Evolutionary conservation across 768 basidiomycete genomes (phyloP).

Genomic region (Lactarius evosmus): DNA sequence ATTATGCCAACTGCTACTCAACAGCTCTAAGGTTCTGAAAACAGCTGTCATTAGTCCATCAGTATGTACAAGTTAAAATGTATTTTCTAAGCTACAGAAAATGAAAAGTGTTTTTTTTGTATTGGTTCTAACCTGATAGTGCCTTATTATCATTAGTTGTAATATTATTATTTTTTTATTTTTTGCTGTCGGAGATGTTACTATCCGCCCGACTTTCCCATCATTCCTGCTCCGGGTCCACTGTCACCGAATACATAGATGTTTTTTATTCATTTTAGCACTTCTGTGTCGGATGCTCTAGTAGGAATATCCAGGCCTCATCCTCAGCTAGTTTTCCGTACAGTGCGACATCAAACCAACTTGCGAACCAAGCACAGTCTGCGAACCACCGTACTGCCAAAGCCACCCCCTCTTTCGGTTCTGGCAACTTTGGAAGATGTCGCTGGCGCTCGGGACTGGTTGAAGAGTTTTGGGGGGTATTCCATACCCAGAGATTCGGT

Average conservation of each 20-base stretch:
- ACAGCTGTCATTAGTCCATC: no score
- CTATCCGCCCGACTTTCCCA: no score
- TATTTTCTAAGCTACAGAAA: no score
- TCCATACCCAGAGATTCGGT: slow-evolving; percentile 52
- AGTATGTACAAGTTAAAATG: no score
- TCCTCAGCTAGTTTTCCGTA: background rate
- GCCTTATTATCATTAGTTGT: no score
- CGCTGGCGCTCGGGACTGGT: slow-evolving; percentile 25
- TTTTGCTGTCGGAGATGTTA: no score
- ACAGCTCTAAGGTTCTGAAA: no score
- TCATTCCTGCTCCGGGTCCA: background rate
- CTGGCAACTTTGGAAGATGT: slow-evolving; percentile 23
- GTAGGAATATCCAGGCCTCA: background rate
- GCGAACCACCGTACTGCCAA: slow-evolving; percentile 15
- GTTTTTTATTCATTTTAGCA: background rate
- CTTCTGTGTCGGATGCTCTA: background rate
- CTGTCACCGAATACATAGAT: slow-evolving; percentile 2
- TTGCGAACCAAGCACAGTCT: slow-evolving; percentile 8
- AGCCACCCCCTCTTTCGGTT: slow-evolving; percentile 22
- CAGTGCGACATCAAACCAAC: slow-evolving; percentile 8
- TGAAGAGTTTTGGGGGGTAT: slow-evolving; percentile 14
- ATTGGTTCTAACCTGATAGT: no score
- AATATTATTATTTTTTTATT: no score
- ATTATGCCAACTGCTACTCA: no score
- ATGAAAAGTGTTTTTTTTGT: no score